Conservation (phyloP, 768 basidiomycete genomes). For the Leccinum fibrillosum region DNA sequence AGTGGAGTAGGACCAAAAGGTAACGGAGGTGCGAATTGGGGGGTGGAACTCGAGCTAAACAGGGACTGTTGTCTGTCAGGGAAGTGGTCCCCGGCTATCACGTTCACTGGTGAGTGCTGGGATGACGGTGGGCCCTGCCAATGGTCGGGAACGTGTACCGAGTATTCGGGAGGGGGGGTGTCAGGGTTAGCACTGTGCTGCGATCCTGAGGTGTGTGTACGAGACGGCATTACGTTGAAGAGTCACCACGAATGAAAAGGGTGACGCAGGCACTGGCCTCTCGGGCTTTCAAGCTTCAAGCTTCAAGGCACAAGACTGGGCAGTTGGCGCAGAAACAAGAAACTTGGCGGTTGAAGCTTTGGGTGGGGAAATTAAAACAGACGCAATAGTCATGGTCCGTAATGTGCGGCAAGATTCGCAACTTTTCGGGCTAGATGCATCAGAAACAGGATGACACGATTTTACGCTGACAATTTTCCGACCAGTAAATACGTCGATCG, state of each 20-base stretch:
- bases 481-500: not conserved
- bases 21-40: slow-evolving; percentile 17
- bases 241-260: not conserved
- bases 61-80: slow-evolving; percentile 12
- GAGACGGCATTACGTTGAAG: slow-evolving; percentile 11
- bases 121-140: slow-evolving; percentile 13
- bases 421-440: not conserved
- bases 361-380: not conserved
- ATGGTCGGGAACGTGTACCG: slow-evolving; percentile 15
- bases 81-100: slow-evolving; percentile 12
- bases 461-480: not conserved
- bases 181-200: slow-evolving; percentile 26
- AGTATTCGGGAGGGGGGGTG: slow-evolving; percentile 29
- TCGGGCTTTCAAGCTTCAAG: not conserved
- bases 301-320: not conserved
- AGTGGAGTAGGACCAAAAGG: slow-evolving; percentile 42
- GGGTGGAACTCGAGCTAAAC: slow-evolving; percentile 13
- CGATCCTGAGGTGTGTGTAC: slow-evolving; percentile 11
- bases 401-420: not conserved
- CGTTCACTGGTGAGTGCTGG: slow-evolving; percentile 14
- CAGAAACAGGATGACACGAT: not conserved
- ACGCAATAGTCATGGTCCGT: not conserved
- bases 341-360: not conserved
- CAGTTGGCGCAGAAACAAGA: not conserved
- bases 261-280: not conserved